Percentiles rank a stretch among this genome's conserved stretches.
Conservation (phyloP, 2,329 filamentous ascomycete genomes). For the Aspergillus pseudoviridinutans region DNA sequence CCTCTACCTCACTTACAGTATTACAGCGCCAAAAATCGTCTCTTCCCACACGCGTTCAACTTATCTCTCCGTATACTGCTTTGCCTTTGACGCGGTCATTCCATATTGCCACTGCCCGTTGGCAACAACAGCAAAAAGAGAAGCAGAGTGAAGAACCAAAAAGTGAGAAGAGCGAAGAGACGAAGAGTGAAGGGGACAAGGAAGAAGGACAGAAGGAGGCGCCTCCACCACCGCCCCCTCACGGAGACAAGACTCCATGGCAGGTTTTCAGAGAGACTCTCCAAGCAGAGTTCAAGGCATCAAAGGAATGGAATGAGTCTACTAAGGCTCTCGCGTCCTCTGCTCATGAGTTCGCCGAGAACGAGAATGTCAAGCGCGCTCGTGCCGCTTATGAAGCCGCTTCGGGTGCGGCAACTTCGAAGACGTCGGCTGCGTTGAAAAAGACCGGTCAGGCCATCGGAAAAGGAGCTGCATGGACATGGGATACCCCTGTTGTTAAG, state of each 20-base stretch:
- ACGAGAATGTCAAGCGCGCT: conserved; percentile 81
- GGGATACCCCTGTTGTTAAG: conserved; percentile 92
- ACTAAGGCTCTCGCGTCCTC: conserved; percentile 90
- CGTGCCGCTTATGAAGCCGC: conserved; percentile 83
- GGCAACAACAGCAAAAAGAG: conserved; percentile 40
- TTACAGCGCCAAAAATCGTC: conserved; percentile 17
- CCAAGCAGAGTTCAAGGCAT: conserved; percentile 87
- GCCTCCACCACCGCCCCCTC: conserved; percentile 81
- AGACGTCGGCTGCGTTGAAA: conserved; percentile 76
- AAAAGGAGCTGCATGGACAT: conserved; percentile 91
- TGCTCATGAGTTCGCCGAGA: conserved; percentile 88
- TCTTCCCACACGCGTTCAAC: conserved; percentile 35
- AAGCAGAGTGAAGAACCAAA: conserved; percentile 33
- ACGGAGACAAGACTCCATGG: conserved; percentile 98
- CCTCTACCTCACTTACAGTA: conserved; percentile 25
- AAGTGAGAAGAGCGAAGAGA: conserved; percentile 43
- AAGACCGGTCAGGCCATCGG: conserved; percentile 81
- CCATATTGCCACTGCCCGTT: conserved; percentile 30
- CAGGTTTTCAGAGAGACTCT: conserved; percentile 98
- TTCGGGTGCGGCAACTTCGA: conserved; percentile 74
- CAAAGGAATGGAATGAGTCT: conserved; percentile 98
- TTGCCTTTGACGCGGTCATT: conserved; percentile 37
- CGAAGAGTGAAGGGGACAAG: conserved; percentile 47
- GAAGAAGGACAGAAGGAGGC: conserved; percentile 58
- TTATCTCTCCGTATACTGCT: conserved; percentile 32